Conservation (phyloP, 1,284 basidiomycete genomes). For the Trichosporon ovoides region DNA sequence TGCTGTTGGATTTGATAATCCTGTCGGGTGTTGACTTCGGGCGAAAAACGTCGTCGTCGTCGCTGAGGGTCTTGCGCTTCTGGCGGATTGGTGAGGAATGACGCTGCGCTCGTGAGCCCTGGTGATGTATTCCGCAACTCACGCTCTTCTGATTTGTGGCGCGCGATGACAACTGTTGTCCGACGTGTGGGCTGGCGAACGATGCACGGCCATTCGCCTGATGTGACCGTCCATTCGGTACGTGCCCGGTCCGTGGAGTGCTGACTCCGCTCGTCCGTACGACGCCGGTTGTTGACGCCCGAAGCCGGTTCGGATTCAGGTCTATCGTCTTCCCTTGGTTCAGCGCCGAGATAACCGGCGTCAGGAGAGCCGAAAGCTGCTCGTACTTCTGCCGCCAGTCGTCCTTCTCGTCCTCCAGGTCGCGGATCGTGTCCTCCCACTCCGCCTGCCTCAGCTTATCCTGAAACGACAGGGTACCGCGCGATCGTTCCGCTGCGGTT, state of each 20-base stretch:
- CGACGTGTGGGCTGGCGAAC: neutral
- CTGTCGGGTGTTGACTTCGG: neutral
- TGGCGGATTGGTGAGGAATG: neutral
- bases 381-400: constrained; percentile 10
- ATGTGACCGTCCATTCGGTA: neutral
- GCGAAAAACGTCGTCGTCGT: neutral
- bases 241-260: neutral
- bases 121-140: no score
- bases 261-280: neutral
- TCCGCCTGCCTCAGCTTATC: neutral
- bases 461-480: neutral
- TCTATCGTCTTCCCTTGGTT: neutral
- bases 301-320: neutral
- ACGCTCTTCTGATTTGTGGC: neutral
- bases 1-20: neutral
- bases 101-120: neutral
- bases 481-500: neutral
- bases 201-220: neutral
- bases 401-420: neutral
- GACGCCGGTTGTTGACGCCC: neutral
- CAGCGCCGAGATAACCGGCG: neutral
- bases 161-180: neutral
- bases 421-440: neutral
- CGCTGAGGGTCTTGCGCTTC: constrained; percentile 1
- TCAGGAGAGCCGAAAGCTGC: neutral